A percentile compares a stretch with the other conserved stretches of the same genome.
phyloP scores from a whole-genome alignment of 176 grass and related monocot genomes.

The Musa itinerans region DNA sequence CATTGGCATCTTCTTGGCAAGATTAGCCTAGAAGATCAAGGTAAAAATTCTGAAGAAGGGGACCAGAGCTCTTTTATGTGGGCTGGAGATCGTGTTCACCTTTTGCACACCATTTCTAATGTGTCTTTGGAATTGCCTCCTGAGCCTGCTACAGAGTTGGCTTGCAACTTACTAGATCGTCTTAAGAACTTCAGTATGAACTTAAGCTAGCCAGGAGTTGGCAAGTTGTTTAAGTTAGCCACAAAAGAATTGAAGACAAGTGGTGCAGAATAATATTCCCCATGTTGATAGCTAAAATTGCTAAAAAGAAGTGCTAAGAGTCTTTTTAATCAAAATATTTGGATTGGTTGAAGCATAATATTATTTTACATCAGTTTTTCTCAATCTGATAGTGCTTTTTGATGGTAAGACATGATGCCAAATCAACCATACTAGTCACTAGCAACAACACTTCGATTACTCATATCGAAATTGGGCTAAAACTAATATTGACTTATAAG shows the following conservation, averaged over 20 bases:
- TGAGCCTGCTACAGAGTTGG: conserved; percentile 75
- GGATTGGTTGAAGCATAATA: background rate
- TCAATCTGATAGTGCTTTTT: background rate
- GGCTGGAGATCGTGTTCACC: conserved; percentile 76
- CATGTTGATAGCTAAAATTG: too few relatives aligned
- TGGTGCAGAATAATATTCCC: background rate
- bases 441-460: too few relatives aligned
- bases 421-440: too few relatives aligned
- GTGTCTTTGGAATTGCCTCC: conserved; percentile 82
- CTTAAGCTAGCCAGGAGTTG: too few relatives aligned
- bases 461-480: too few relatives aligned
- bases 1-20: conserved; percentile 93
- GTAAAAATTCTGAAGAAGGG: conserved; percentile 36
- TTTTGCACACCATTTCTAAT: conserved; percentile 84
- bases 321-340: too few relatives aligned
- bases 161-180: conserved; percentile 58
- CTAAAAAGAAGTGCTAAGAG: too few relatives aligned
- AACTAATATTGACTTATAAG: too few relatives aligned
- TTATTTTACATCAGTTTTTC: background rate
- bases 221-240: too few relatives aligned
- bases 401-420: too few relatives aligned
- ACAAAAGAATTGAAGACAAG: background rate
- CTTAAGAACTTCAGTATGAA: conserved; percentile 89
- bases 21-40: conserved; percentile 34
- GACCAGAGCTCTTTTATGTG: conserved; percentile 52